A percentile compares a stretch with the other conserved stretches of the same genome.
Evolutionary conservation across 83 land plant species (phyloP).

Genomic region (Thuja plicata): DNA sequence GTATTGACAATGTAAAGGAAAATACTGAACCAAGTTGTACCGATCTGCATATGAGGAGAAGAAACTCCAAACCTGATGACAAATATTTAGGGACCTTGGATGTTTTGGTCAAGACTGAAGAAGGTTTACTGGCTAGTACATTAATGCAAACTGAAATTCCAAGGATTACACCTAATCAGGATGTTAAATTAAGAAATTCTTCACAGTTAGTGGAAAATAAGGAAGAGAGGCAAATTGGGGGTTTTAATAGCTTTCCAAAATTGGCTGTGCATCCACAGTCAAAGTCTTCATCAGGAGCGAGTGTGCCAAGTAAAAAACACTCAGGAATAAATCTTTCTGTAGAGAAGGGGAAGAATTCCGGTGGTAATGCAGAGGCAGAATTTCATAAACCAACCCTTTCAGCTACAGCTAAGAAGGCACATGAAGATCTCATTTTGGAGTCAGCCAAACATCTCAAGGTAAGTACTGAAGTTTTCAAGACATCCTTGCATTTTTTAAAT

Average conservation of each 20-base stretch:
- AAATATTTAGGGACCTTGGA: neutral
- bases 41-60: neutral
- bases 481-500: neutral
- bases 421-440: constrained; percentile 54
- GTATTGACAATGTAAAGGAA: constrained; percentile 9
- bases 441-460: constrained; percentile 57
- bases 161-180: neutral
- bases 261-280: neutral
- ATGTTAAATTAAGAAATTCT: neutral
- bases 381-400: constrained; percentile 13
- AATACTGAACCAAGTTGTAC: neutral
- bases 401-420: constrained; percentile 30
- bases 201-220: neutral
- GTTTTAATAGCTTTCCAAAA: constrained; percentile 4
- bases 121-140: constrained; percentile 15
- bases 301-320: constrained; percentile 13
- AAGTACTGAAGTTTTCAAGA: neutral
- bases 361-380: constrained; percentile 22
- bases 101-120: constrained; percentile 21
- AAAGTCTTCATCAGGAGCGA: neutral
- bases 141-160: constrained; percentile 12
- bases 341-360: constrained; percentile 23
- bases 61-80: constrained; percentile 11
- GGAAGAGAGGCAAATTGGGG: neutral
- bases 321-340: constrained; percentile 19